Evolutionary conservation across 2,329 filamentous ascomycete species (phyloP).

Genomic region (Claviceps paspali): DNA sequence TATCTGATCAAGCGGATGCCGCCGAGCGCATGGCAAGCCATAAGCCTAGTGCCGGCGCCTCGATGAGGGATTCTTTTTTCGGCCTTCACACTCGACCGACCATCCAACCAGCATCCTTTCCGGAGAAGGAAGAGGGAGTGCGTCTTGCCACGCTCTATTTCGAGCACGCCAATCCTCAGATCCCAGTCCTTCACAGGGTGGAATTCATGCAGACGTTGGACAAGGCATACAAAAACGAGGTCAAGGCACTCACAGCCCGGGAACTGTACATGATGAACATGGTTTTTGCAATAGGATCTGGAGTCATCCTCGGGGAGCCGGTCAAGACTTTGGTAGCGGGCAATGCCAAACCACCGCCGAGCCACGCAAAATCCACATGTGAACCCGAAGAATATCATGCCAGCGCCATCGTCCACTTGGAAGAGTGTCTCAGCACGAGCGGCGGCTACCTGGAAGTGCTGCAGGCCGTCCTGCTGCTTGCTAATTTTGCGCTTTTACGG

Average conservation of each 20-base stretch:
- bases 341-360: conserved; percentile 15
- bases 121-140: conserved; percentile 56
- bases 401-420: conserved; percentile 81
- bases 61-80: conserved; percentile 92
- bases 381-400: conserved; percentile 95
- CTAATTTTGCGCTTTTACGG: conserved; percentile 78
- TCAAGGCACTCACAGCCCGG: conserved; percentile 52
- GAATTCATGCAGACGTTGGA: conserved; percentile 87
- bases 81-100: conserved; percentile 84
- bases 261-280: conserved; percentile 95
- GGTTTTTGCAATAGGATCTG: conserved; percentile 89
- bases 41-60: conserved; percentile 33
- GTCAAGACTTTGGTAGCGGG: conserved; percentile 30
- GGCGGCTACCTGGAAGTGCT: conserved; percentile 86
- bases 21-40: conserved; percentile 13
- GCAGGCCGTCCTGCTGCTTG: conserved; percentile 80
- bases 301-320: conserved; percentile 66
- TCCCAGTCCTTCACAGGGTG: conserved; percentile 75
- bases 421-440: conserved; percentile 69
- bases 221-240: conserved; percentile 56
- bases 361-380: conserved; percentile 27
- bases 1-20: conserved; percentile 42
- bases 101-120: conserved; percentile 74
- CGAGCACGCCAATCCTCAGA: conserved; percentile 90
- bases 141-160: conserved; percentile 76